Evolutionary conservation across 148 eudicot species (phyloP).

Genomic region (Heliosperma pusillum): DNA sequence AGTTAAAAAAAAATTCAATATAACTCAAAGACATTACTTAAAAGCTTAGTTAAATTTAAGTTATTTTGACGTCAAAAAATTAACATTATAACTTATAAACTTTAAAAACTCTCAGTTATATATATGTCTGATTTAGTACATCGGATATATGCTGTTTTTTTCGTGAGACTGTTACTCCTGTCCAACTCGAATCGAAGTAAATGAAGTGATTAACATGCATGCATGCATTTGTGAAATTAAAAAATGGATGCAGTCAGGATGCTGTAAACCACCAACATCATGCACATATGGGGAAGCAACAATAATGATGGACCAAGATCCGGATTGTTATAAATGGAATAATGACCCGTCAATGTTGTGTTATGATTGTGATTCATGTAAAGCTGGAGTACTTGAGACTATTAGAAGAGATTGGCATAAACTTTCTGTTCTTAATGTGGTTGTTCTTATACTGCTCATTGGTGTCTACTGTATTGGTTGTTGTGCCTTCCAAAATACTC

Average conservation of each 20-base stretch:
- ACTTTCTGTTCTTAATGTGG: slow-evolving; percentile 67
- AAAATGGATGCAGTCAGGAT: slow-evolving; percentile 64
- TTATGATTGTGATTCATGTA: slow-evolving; percentile 88
- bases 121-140: too few species aligned
- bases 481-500: slow-evolving; percentile 73
- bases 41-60: too few species aligned
- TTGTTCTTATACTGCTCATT: slow-evolving; percentile 61
- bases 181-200: too few species aligned
- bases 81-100: too few species aligned
- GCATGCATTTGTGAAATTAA: not conserved
- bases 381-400: slow-evolving; percentile 75
- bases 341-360: slow-evolving; percentile 61
- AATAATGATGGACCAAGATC: slow-evolving; percentile 46
- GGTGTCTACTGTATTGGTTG: slow-evolving; percentile 74
- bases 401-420: slow-evolving; percentile 72
- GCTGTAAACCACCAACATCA: slow-evolving; percentile 95
- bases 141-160: too few species aligned
- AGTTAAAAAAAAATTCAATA: too few species aligned
- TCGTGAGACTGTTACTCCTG: too few species aligned
- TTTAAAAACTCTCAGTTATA: too few species aligned
- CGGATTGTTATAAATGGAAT: slow-evolving; percentile 84
- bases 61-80: too few species aligned
- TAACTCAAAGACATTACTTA: too few species aligned
- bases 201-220: not conserved
- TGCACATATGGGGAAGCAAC: slow-evolving; percentile 55